Evolutionary conservation across 2,329 filamentous ascomycete genomes (phyloP).

Genomic region (Pseudogymnoascus sp.): DNA sequence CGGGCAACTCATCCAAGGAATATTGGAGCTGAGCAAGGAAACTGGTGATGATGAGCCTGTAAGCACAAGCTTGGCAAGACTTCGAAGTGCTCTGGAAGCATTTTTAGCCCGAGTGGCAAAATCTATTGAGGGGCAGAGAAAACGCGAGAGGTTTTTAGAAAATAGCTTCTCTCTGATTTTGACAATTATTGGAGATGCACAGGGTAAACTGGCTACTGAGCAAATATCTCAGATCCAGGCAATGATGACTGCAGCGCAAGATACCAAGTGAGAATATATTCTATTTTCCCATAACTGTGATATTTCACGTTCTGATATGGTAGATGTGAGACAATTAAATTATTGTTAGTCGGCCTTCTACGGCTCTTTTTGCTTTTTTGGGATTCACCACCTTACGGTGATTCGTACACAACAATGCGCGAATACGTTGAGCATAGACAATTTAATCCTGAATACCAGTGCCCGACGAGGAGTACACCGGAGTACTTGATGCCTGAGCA

Average conservation of each 20-base stretch:
- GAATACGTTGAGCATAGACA: not conserved
- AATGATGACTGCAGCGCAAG: not conserved
- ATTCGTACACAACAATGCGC: not conserved
- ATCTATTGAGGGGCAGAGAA: constrained; percentile 67
- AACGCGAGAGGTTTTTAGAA: constrained; percentile 78
- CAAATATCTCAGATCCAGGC: constrained; percentile 41
- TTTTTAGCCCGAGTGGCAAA: constrained; percentile 75
- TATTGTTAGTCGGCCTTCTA: not conserved
- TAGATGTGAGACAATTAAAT: not conserved
- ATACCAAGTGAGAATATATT: not conserved
- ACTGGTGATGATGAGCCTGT: constrained; percentile 93
- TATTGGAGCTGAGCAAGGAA: constrained; percentile 76
- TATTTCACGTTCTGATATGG: not conserved
- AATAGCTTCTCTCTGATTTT: constrained; percentile 95
- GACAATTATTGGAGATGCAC: constrained; percentile 77
- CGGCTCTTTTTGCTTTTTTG: not conserved
- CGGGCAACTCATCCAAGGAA: constrained; percentile 80
- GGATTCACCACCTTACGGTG: not conserved
- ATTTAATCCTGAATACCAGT: not conserved
- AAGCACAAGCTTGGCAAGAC: constrained; percentile 65
- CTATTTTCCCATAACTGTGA: not conserved
- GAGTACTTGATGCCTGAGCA: not conserved
- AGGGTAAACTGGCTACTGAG: constrained; percentile 65
- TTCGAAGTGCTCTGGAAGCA: constrained; percentile 74
- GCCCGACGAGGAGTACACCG: not conserved